A percentile compares a stretch with the other conserved stretches of the same genome.
These are phyloP conservation scores for Apophysomyces elegans DNA, from an alignment of 371 early-diverging fungal genomes.

Conservation along the genomic window DNA sequence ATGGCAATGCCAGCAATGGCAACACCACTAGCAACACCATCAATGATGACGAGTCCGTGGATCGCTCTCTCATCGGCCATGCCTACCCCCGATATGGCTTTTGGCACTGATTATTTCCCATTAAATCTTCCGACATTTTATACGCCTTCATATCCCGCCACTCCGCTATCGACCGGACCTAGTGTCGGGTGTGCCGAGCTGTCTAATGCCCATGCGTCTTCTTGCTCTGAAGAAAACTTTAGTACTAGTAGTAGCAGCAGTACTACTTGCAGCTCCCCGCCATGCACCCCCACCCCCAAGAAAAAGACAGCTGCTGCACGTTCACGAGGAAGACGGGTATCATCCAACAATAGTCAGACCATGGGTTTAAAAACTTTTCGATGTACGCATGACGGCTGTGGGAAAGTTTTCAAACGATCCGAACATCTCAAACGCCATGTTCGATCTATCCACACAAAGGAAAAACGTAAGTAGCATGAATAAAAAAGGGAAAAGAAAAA, in stretches of 20 bases:
- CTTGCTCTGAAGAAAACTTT: not conserved
- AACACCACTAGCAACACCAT: not conserved
- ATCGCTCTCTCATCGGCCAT: constrained; percentile 3
- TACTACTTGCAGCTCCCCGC: not conserved
- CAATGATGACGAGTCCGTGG: constrained; percentile 8
- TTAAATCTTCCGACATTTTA: constrained; percentile 4
- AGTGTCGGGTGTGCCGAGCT: not conserved
- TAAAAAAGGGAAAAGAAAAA: no score
- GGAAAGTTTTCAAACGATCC: constrained; percentile 76
- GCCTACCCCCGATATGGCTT: constrained; percentile 5
- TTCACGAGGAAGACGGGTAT: constrained; percentile 33
- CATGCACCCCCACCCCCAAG: constrained; percentile 5
- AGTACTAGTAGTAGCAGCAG: not conserved
- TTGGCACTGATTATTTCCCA: constrained; percentile 7
- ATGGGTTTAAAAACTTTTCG: constrained; percentile 24
- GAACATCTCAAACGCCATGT: constrained; percentile 84
- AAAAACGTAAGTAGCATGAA: constrained; percentile 35
- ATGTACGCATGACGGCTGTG: constrained; percentile 61
- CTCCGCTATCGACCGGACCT: constrained; percentile 1
- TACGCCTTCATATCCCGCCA: not conserved
- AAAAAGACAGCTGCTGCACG: constrained; percentile 8
- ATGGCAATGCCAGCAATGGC: no score
- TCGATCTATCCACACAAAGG: constrained; percentile 54
- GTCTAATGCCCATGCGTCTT: no score
- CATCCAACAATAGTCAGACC: constrained; percentile 21